Base-by-base conservation (phyloP, 1,139 yeast species). In the Kazachstania sp. region DNA sequence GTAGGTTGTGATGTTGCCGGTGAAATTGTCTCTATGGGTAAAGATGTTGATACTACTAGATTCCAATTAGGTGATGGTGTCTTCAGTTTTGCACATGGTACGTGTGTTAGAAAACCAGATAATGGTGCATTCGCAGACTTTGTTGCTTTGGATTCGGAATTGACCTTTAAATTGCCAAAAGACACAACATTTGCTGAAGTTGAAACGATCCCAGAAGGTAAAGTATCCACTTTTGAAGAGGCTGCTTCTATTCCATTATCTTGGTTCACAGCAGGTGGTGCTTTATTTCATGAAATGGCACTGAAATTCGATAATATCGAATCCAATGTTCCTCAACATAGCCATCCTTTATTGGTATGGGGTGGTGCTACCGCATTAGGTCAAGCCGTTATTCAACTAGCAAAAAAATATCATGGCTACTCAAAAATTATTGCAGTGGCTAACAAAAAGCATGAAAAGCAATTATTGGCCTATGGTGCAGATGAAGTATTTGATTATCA, bases 71-170 rank as follows among this genome's bases (percentile, higher is more conserved):
- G 86, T 42, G 86, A 81, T 51, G 57, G 62, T 18, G 81, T 79
- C 12, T 70, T 71, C 19, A 71, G 71, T 7, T 66, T 78, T 52
- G 67, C 71, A n/a, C 78, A 72, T 48, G 87, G 86, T 49, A 59
- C 57, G 8, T 59, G 64, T 34, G 59, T 56, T 1, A 58, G 60
- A 48, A 51, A 51, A 32, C 70, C 72, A 8, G 61, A 59, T 9
- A 69, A 68, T 48, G 92, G 90, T 41, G 79, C 78, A 1, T 83
- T 80, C 61, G 77, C 83, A 34, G 79, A 82, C 51, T 79, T 79
- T 58, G 72, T 69, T 16, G 59, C 70, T 37, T 73, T 69, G 39
- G 69, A 70, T 47, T 70, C 74, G 4, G 52, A 49, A 9, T 51
- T 67, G 12, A 61, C 76, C 19, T 57, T 71, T 55, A 71, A 68